Percentiles rank a stretch among this genome's conserved stretches.
Conservation (phyloP, 257 asterid species). For the Solanum rostratum region DNA sequence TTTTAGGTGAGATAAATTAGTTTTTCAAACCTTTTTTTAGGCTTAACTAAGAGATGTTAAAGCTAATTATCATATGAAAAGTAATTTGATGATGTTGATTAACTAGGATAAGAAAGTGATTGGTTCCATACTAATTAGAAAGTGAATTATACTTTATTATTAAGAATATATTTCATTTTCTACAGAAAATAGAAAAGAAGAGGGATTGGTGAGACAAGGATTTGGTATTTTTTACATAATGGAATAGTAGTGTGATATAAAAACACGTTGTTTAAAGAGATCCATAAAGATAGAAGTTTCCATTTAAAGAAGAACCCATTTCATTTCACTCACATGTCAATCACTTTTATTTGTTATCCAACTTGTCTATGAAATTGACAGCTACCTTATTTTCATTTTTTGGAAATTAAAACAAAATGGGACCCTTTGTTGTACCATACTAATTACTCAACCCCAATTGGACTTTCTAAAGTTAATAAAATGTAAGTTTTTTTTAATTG, state of each 20-base stretch:
- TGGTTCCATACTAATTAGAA: not conserved
- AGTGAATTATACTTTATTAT: slow-evolving; percentile 1
- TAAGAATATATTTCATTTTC: slow-evolving; percentile 6
- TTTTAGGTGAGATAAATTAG: not conserved
- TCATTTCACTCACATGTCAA: slow-evolving; percentile 44
- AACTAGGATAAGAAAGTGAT: not conserved
- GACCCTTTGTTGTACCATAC: slow-evolving; percentile 1
- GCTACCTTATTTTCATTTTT: slow-evolving; percentile 28
- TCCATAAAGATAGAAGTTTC: slow-evolving; percentile 10
- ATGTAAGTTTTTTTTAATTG: not conserved
- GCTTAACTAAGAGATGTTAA: not conserved
- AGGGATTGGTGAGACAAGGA: not conserved
- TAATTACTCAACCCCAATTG: not conserved
- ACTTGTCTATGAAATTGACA: slow-evolving; percentile 51
- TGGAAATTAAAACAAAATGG: slow-evolving; percentile 1
- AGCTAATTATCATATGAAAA: not conserved
- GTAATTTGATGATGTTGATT: not conserved
- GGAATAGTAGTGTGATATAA: not conserved
- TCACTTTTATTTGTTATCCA: slow-evolving; percentile 29
- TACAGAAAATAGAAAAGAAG: not conserved
- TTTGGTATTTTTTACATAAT: not conserved
- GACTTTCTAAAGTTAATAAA: not conserved
- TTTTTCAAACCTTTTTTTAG: not conserved
- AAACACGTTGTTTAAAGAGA: not conserved
- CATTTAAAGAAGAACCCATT: slow-evolving; percentile 30